phyloP scores from a whole-genome alignment of 768 basidiomycete species.

The Xerocomus brunneocitrinus region DNA sequence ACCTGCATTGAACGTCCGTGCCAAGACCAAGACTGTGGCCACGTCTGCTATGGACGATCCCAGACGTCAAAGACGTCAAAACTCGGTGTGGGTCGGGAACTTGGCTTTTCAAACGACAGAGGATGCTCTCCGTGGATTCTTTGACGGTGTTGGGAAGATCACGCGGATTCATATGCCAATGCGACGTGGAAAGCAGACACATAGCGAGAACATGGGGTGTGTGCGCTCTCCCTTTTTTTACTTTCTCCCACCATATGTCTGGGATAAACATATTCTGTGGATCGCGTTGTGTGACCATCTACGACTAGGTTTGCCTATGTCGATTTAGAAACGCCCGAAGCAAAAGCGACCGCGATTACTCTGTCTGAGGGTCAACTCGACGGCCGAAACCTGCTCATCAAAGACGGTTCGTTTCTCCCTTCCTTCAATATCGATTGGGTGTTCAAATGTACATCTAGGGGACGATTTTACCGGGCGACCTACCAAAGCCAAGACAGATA shows the following conservation, averaged over 20 bases:
- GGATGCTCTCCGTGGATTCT: slow-evolving; percentile 66
- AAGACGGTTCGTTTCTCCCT: slow-evolving; percentile 60
- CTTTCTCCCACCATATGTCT: neutral
- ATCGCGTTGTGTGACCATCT: slow-evolving; percentile 6
- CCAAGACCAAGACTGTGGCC: neutral
- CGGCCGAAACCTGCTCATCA: slow-evolving; percentile 87
- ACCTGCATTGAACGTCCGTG: neutral
- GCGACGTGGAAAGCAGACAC: slow-evolving; percentile 51
- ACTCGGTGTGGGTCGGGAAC: slow-evolving; percentile 96
- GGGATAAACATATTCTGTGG: neutral
- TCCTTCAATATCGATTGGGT: neutral
- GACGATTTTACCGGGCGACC: slow-evolving; percentile 72
- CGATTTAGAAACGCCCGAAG: slow-evolving; percentile 79
- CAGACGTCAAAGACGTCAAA: slow-evolving; percentile 52
- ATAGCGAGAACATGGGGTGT: slow-evolving; percentile 76
- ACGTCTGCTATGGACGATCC: slow-evolving; percentile 7
- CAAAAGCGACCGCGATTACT: slow-evolving; percentile 69
- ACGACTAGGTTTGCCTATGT: slow-evolving; percentile 86
- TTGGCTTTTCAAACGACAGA: slow-evolving; percentile 83
- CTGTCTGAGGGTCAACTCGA: slow-evolving; percentile 79
- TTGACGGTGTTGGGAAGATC: slow-evolving; percentile 66
- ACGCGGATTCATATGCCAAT: slow-evolving; percentile 85
- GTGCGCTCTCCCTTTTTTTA: slow-evolving; percentile 23
- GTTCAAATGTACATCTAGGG: slow-evolving; percentile 40
- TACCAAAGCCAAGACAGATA: slow-evolving; percentile 30